phyloP scores from a whole-genome alignment of 768 basidiomycete species.

The Lanmaoa pseudosensibilis region DNA sequence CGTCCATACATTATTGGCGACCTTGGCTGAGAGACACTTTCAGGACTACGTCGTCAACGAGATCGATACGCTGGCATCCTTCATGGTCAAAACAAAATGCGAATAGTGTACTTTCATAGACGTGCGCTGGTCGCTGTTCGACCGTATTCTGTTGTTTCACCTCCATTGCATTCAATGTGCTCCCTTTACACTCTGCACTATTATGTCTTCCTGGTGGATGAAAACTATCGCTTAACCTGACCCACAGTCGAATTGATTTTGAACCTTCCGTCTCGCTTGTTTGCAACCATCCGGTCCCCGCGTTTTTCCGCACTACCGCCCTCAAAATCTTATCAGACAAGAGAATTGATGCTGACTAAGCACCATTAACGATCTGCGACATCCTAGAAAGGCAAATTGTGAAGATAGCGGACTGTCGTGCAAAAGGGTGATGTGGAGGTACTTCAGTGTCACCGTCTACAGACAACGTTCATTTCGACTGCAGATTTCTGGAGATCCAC shows the following conservation, averaged over 20 bases:
- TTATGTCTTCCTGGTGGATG: neutral
- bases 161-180: conserved; percentile 17
- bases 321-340: conserved; percentile 29
- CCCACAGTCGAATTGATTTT: neutral
- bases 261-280: neutral
- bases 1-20: conserved; percentile 63
- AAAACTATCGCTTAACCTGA: conserved; percentile 3
- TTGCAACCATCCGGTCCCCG: neutral
- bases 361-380: conserved; percentile 1
- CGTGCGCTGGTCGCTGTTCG: conserved; percentile 19
- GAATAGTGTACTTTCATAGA: conserved; percentile 35
- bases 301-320: neutral
- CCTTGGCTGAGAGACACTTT: conserved; percentile 74
- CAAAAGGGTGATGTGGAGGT: neutral
- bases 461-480: neutral
- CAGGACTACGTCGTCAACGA: conserved; percentile 62
- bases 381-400: conserved; percentile 11
- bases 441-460: neutral
- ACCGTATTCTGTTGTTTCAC: conserved; percentile 7
- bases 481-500: neutral
- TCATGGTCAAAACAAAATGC: conserved; percentile 71
- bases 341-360: conserved; percentile 19
- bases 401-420: neutral
- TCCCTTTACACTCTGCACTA: conserved; percentile 5
- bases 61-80: conserved; percentile 77